Evolutionary conservation across 305 asterid species (phyloP).

Genomic region (Striga hermonthica): DNA sequence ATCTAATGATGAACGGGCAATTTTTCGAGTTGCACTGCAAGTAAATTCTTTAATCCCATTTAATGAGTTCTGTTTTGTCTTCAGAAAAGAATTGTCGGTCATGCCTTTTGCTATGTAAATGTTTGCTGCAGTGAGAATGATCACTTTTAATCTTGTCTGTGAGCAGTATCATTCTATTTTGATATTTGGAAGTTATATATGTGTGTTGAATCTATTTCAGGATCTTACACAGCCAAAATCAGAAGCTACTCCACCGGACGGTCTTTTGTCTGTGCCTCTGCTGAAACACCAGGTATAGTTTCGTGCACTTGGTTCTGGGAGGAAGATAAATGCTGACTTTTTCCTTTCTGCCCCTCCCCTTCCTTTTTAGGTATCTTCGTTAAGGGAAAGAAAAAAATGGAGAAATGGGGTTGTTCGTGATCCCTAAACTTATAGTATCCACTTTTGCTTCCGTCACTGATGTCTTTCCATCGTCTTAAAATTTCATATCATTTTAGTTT

Average conservation of each 20-base stretch:
- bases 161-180: slow-evolving; percentile 22
- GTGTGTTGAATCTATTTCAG: slow-evolving; percentile 46
- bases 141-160: neutral
- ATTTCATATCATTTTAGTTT: slow-evolving; percentile 10
- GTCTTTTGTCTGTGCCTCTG: slow-evolving; percentile 72
- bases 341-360: neutral
- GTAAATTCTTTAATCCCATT: slow-evolving; percentile 37
- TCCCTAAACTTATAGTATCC: neutral
- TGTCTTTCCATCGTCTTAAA: neutral
- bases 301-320: slow-evolving; percentile 28
- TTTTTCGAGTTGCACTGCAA: slow-evolving; percentile 87
- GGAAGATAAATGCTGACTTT: slow-evolving; percentile 3
- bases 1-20: slow-evolving; percentile 63
- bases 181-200: slow-evolving; percentile 22
- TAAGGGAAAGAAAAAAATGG: slow-evolving; percentile 3
- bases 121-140: slow-evolving; percentile 22
- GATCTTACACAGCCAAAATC: slow-evolving; percentile 87
- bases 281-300: slow-evolving; percentile 86
- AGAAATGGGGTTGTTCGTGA: slow-evolving; percentile 5
- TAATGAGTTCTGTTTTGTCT: too few species aligned
- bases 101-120: slow-evolving; percentile 15
- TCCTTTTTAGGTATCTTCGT: neutral
- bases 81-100: neutral
- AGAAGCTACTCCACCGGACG: slow-evolving; percentile 86
- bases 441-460: neutral